Evolutionary conservation across 345 rosid species (phyloP).

Genomic region (Brassica incana): DNA sequence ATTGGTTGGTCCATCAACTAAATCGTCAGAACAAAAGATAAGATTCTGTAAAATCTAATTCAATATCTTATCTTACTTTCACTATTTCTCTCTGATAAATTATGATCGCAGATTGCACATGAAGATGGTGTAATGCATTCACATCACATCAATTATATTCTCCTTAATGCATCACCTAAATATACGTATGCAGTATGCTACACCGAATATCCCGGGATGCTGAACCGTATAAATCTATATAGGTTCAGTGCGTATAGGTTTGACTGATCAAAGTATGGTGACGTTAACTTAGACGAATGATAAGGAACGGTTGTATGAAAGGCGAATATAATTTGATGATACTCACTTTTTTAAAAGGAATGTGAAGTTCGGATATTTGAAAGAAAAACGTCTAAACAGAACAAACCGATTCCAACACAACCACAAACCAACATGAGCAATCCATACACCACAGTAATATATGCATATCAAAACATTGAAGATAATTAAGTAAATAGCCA

Average conservation of each 20-base stretch:
- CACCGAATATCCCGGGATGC: slow-evolving; percentile 21
- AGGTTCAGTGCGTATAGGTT: slow-evolving; percentile 7
- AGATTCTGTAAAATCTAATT: slow-evolving; percentile 33
- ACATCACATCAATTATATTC: slow-evolving; percentile 37
- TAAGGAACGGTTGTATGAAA: background rate
- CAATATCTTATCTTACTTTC: slow-evolving; percentile 21
- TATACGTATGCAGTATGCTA: slow-evolving; percentile 4
- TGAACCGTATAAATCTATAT: slow-evolving; percentile 1
- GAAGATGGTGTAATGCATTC: slow-evolving; percentile 35
- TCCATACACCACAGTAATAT: background rate
- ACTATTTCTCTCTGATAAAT: background rate
- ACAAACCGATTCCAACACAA: background rate
- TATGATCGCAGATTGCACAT: slow-evolving; percentile 38
- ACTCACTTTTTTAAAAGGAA: background rate
- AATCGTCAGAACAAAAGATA: slow-evolving; percentile 34
- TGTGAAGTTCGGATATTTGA: background rate
- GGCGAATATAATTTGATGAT: background rate
- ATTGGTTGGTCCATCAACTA: slow-evolving; percentile 31
- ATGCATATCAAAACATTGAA: background rate
- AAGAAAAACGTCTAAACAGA: background rate
- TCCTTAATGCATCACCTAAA: slow-evolving; percentile 13
- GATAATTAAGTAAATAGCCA: background rate
- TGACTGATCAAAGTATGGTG: slow-evolving; percentile 4
- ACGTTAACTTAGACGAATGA: background rate
- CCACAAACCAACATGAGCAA: background rate